Evolutionary conservation across 192 early-diverging fungal species (phyloP), one percentile per base, ranked within the genome.

Genomic region (Coemansia sp.): DNA sequence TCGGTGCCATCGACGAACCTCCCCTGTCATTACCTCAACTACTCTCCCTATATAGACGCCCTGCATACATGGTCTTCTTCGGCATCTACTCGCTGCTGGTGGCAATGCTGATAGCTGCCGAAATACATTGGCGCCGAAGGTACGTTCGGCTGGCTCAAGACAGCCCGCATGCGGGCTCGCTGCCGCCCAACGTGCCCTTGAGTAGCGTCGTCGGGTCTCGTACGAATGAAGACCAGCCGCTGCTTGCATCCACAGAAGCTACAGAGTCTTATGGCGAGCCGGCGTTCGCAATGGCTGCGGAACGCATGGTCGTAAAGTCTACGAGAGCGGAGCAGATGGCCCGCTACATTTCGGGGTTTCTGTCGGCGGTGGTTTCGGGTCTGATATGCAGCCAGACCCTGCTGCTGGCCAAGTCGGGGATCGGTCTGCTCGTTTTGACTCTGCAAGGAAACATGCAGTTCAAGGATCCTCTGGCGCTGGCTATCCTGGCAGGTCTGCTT

Each of bases 1-100:
- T 90, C 79, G 89, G 89, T 23, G 83, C 87, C 3, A 84, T 90
- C 23, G 82, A 83, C n/a, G 86, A 87, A 66, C 86, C 87, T 6
- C 80, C 71, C 39, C 83, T 88, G 43, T 82, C 80, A 18, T 80
- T 90, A 21, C 77, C 81, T 32, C 81, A 88, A 45, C 61, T 90
- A 44, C 80, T 90, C 18, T 55, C 58, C 44, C 62, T 90, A 32
- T 90, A 84, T 49, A 81, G 71, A 44, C 80, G 85, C 6, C 85
- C 83, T 11, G 74, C 84, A 1, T 90, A 88, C 56, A 83, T 86
- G 34, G 56, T 72, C 3, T 90, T 86, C 41, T 89, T 89, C 45
- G 69, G 62, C 12, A 39, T 88, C 2, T 78, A 84, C 26, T 71
- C 79, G 30, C 56, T 69, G 36, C 46, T 83, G 7, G 80, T 87